A percentile compares a stretch with the other conserved stretches of the same genome.
These are phyloP conservation scores for carrot (Daucus carota) DNA, from an alignment of 129 eudicot genomes.

Conservation along the genomic window DNA sequence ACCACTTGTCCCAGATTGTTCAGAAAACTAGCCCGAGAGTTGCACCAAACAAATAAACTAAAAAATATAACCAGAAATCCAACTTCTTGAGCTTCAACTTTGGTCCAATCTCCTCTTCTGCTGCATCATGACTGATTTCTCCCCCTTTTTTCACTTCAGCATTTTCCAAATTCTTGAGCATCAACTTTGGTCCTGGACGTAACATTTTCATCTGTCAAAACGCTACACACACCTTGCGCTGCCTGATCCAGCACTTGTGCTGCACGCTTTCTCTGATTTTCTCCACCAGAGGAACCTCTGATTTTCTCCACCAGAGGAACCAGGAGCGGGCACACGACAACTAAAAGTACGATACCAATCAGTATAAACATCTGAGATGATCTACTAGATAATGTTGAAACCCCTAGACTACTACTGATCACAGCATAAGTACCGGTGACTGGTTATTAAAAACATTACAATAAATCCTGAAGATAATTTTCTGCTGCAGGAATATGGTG, in stretches of 20 bases:
- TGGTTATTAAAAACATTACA: constrained; percentile 43
- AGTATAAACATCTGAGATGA: constrained; percentile 21
- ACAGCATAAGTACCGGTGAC: constrained; percentile 63
- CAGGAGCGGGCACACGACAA: constrained; percentile 37
- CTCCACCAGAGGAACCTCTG: too few species aligned
- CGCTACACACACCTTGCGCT: constrained; percentile 28
- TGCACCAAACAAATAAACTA: constrained; percentile 76
- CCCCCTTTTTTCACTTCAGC: constrained; percentile 15
- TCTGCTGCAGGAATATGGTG: constrained; percentile 7
- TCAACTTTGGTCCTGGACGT: too few species aligned
- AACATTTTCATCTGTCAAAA: constrained; percentile 5
- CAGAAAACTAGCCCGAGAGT: constrained; percentile 82
- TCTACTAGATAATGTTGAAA: neutral
- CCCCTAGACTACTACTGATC: constrained; percentile 37
- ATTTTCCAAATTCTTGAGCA: constrained; percentile 8
- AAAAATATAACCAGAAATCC: constrained; percentile 84
- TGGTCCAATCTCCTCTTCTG: constrained; percentile 45
- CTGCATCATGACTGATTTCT: constrained; percentile 11
- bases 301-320: constrained; percentile 56
- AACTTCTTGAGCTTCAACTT: constrained; percentile 47
- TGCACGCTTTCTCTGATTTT: constrained; percentile 34
- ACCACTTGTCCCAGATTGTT: constrained; percentile 87
- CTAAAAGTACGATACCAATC: constrained; percentile 37
- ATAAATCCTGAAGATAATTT: constrained; percentile 42
- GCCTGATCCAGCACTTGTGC: constrained; percentile 51